Base-by-base conservation (phyloP, 768 basidiomycete species). In the Lactarius hatsudake region DNA sequence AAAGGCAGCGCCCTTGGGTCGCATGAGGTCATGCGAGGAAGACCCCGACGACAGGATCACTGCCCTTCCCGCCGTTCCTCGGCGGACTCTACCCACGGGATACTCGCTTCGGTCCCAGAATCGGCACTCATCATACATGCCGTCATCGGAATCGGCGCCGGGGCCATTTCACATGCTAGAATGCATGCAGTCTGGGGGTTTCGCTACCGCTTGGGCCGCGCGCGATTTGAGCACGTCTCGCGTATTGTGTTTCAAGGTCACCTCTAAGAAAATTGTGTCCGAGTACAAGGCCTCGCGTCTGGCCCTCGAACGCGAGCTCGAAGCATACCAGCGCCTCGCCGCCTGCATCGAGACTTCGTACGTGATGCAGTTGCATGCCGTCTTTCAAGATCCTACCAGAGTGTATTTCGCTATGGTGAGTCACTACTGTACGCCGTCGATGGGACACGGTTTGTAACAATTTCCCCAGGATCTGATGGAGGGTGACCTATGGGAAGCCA, bases 91-190 rank as follows among this genome's bases (percentile, higher is more conserved):
- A 45, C 58, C 53, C 2, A 51, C 65, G 30, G 66, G 66, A 28
- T 67, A 63, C 20, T 68, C 68, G 61, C 57, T 63, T 67, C 68
- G 62, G n/a, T 61, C 60, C 36, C 69, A 68, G 26, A 64, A 69
- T 32, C 67, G 59, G 32, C 67, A 69, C n/a, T 63, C 67, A 59
- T 61, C 65, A 54, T 63, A 59, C 51, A 60, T 68, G 2, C 67
- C 67, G 12, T 60, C 63, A 42, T 28, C 40, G 7, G 60, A 70
- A 13, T 51, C 59, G 23, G 58, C 68, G 15, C 68, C 70, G 2
- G 70, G 70, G 0, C 70, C 70, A 9, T 71, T 71, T 64, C 63
- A 69, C 45, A 59, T 71, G 64, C n/a, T 71, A 17, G 64, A 69
- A n/a, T 59, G 62, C 30, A 51, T 71, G 3, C 64, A 71, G 26